These are phyloP conservation scores for Setaria italica DNA, from an alignment of 202 grass and related monocot genomes.

Conservation along the genomic window DNA sequence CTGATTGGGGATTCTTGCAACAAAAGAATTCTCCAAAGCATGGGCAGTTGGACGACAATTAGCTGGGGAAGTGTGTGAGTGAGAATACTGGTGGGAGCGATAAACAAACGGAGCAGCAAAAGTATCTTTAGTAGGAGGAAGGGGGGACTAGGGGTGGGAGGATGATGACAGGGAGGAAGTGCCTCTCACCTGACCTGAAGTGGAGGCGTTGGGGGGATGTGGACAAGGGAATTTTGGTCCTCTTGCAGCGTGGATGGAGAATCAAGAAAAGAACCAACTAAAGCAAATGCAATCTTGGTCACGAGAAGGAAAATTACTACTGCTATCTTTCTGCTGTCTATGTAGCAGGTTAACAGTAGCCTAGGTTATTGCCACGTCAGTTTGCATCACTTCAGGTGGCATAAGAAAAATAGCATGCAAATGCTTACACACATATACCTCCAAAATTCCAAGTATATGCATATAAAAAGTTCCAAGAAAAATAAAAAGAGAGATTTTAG, in stretches of 20 bases:
- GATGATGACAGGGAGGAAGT: slow-evolving; percentile 75
- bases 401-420: slow-evolving; percentile 13
- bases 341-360: background rate
- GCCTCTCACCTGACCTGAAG: slow-evolving; percentile 52
- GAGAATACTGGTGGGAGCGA: slow-evolving; percentile 53
- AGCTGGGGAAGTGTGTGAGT: slow-evolving; percentile 76
- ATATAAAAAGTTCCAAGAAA: background rate
- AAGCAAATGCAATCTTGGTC: slow-evolving; percentile 21
- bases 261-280: slow-evolving; percentile 50
- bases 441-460: background rate
- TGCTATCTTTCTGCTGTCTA: background rate
- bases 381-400: slow-evolving; percentile 46
- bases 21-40: slow-evolving; percentile 69
- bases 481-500: background rate
- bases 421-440: background rate
- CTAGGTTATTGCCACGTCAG: slow-evolving; percentile 1
- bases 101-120: slow-evolving; percentile 47
- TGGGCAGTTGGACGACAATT: slow-evolving; percentile 63
- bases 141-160: background rate
- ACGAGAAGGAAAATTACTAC: slow-evolving; percentile 7
- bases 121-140: slow-evolving; percentile 57
- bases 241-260: slow-evolving; percentile 55
- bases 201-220: slow-evolving; percentile 37
- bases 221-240: slow-evolving; percentile 51
- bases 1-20: slow-evolving; percentile 56